phyloP scores from a whole-genome alignment of 148 eudicot species.

The Amaranthus palmeri region DNA sequence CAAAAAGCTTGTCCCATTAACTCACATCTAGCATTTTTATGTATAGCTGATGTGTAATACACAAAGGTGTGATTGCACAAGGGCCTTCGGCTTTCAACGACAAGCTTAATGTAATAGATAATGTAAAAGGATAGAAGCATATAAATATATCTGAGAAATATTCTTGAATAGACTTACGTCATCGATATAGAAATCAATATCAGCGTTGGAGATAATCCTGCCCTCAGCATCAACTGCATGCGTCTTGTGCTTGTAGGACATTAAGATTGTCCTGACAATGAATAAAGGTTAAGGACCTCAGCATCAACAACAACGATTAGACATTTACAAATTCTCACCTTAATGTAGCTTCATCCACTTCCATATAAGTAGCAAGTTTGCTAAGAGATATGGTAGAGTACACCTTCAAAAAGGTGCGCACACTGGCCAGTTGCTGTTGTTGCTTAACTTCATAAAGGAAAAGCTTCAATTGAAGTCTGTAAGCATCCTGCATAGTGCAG shows the following conservation, averaged over 20 bases:
- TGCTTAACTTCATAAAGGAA: slow-evolving; percentile 97
- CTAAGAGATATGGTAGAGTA: slow-evolving; percentile 80
- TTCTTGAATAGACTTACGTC: slow-evolving; percentile 48
- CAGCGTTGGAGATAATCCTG: slow-evolving; percentile 78
- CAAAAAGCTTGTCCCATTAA: background rate
- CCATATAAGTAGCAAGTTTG: slow-evolving; percentile 85
- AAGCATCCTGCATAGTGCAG: slow-evolving; percentile 66
- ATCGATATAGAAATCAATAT: slow-evolving; percentile 79
- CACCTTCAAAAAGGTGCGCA: slow-evolving; percentile 83
- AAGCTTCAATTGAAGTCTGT: slow-evolving; percentile 93
- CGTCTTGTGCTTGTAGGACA: slow-evolving; percentile 97
- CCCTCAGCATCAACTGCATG: slow-evolving; percentile 78
- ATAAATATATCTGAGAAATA: slow-evolving; percentile 10
- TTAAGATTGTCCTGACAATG: slow-evolving; percentile 71
- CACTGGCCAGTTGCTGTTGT: slow-evolving; percentile 75
- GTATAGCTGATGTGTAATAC: background rate
- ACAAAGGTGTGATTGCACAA: background rate
- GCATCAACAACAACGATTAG: slow-evolving; percentile 1
- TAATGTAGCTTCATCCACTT: slow-evolving; percentile 82
- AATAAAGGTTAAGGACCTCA: slow-evolving; percentile 5
- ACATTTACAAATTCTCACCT: slow-evolving; percentile 38
- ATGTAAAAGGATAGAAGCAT: background rate
- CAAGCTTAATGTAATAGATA: too few species aligned
- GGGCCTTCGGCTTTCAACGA: background rate
- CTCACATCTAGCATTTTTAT: background rate